Evolutionary conservation across 2,329 filamentous ascomycete genomes (phyloP), one percentile per base, ranked within the genome.

Genomic region (Elsinoe necatrix): DNA sequence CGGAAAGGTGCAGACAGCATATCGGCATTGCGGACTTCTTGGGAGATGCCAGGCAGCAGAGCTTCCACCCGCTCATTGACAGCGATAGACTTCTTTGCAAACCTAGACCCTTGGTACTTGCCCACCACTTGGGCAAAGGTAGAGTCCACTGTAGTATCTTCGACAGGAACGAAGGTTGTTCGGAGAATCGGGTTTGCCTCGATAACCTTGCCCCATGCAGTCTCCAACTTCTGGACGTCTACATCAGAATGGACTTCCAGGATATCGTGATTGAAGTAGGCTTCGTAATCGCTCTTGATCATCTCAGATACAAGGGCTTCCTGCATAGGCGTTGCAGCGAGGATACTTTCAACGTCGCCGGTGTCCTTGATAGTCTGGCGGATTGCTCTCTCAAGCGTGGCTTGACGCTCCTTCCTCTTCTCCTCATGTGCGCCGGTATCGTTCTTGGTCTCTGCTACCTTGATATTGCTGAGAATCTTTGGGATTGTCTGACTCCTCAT

Each of bases 181-280:
- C 90, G 81, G 8, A 95, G 72, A 25, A 95, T 87, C 0, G 88
- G 82, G 6, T 84, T 84, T 1, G 68, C 68, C 4, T 72, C 66
- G 25, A 88, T 71, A 0, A 91, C 81, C 0, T 66, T 67, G 4
- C 68, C 66, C 80, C 88, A 89, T 0, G 89, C 86, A 0, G 66
- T 52, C 34, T 77, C 74, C 0, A 95, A 74, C 45, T 64, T 76
- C 0, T 71, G 61, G 0, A 84, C 35, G 62, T 95, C 77, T 1
- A 84, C 74, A 0, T 71, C 68, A 0, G 73, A 61, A 0, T 71
- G 65, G 1, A 96, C 61, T 60, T 83, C 78, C 20, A 95, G 73
- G 1, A 92, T 71, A 63, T 95, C 87, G 57, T 93, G 84, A 60
- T 95, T 95, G 73, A 89, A 95, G 67, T 97, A 97, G 61, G 83